phyloP scores from a whole-genome alignment of 176 grass and related monocot genomes.

The Lolium perenne region DNA sequence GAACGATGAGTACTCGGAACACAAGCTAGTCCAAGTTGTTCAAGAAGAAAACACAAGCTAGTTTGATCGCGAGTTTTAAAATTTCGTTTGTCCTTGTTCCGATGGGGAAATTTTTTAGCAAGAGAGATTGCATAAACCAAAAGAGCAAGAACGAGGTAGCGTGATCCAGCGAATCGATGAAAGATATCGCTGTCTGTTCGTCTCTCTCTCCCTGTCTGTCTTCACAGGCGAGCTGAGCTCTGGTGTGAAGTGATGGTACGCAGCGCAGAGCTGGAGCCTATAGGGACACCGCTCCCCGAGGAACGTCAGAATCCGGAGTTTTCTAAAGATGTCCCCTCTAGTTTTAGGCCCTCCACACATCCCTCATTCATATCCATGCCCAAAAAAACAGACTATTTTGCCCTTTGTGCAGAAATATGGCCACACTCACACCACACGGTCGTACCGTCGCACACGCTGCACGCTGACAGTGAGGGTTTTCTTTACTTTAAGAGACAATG shows the following conservation, averaged over 20 bases:
- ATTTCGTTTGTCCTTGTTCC: not conserved
- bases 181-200: not conserved
- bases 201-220: not conserved
- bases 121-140: not conserved
- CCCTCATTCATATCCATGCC: too few species aligned
- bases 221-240: not conserved
- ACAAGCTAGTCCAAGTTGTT: not conserved
- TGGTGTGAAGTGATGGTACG: not conserved
- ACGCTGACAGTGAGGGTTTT: too few species aligned
- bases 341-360: too few species aligned
- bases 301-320: not conserved
- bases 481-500: too few species aligned
- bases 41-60: not conserved
- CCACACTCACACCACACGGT: too few species aligned
- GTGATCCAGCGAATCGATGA: not conserved
- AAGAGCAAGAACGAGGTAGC: constrained; percentile 9
- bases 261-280: not conserved
- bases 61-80: not conserved
- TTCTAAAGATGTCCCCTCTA: not conserved
- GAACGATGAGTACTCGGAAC: not conserved
- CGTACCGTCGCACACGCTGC: too few species aligned
- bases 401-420: too few species aligned
- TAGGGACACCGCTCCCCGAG: not conserved
- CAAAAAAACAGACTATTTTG: too few species aligned
- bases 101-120: not conserved